A percentile compares a stretch with the other conserved stretches of the same genome.
Conservation (phyloP, 805 yeast species). For the Yamadazyma phyllophila region DNA sequence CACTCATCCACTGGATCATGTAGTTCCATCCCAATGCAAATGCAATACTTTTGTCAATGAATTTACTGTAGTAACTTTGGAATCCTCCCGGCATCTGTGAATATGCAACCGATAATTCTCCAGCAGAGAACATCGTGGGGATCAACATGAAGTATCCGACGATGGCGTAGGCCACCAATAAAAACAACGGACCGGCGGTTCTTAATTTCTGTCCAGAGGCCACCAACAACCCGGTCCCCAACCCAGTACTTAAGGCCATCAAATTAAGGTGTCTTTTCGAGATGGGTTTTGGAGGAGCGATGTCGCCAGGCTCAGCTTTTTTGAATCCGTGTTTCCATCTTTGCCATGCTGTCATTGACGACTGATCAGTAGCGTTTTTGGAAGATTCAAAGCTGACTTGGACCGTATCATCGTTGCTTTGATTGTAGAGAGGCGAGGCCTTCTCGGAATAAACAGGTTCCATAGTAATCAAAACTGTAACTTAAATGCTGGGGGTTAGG, state of each 20-base stretch:
- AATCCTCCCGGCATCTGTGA: conserved; percentile 61
- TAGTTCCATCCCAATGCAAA: conserved; percentile 65
- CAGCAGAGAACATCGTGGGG: conserved; percentile 41
- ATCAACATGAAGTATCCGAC: conserved; percentile 33
- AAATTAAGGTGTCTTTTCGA: conserved; percentile 27
- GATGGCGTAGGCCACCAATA: conserved; percentile 32
- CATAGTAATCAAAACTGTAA: neutral
- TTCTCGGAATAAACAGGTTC: conserved; percentile 3
- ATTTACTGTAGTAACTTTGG: conserved; percentile 52
- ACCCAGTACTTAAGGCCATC: conserved; percentile 34
- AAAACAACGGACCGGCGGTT: conserved; percentile 37
- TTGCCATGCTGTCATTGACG: conserved; percentile 17
- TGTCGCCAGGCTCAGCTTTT: conserved; percentile 20
- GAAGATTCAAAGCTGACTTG: conserved; percentile 5
- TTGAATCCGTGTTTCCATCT: conserved; percentile 28
- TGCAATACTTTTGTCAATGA: conserved; percentile 56
- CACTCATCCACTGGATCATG: conserved; percentile 61
- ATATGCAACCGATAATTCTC: conserved; percentile 58
- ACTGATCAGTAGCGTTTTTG: neutral
- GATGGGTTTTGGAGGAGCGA: conserved; percentile 17
- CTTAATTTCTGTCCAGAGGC: conserved; percentile 37
- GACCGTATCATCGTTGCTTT: conserved; percentile 10
- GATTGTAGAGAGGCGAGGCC: conserved; percentile 5
- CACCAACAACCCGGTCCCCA: conserved; percentile 44
- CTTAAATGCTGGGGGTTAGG: neutral